Evolutionary conservation across 2,329 filamentous ascomycete species (phyloP).

Genomic region (Xylaria sp.): DNA sequence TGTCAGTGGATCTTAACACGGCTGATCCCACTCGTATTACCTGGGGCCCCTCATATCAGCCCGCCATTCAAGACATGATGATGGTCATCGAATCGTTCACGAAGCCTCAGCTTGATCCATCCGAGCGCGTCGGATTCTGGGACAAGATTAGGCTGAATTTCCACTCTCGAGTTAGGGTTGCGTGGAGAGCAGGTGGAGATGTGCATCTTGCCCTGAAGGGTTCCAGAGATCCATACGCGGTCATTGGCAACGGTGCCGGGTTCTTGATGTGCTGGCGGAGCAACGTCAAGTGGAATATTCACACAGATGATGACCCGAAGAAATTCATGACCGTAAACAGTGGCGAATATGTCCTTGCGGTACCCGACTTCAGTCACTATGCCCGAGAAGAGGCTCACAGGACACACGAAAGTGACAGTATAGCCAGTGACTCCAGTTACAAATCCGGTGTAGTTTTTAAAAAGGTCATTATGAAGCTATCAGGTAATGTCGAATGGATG

Average conservation of each 20-base stretch:
- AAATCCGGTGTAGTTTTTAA: slow-evolving; percentile 89
- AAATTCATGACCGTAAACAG: slow-evolving; percentile 96
- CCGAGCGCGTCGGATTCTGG: slow-evolving; percentile 96
- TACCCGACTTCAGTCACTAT: slow-evolving; percentile 92
- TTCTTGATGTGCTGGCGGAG: slow-evolving; percentile 99
- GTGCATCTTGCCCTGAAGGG: slow-evolving; percentile 94
- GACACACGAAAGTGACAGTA: slow-evolving; percentile 66
- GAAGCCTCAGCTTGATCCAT: slow-evolving; percentile 92
- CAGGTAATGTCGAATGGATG: slow-evolving; percentile 93
- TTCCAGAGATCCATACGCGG: slow-evolving; percentile 89
- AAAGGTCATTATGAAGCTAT: slow-evolving; percentile 98
- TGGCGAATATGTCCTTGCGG: slow-evolving; percentile 91
- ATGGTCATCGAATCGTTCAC: slow-evolving; percentile 98
- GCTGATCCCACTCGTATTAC: slow-evolving; percentile 91
- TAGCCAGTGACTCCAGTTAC: slow-evolving; percentile 70
- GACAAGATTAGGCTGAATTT: slow-evolving; percentile 96
- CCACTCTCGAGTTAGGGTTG: slow-evolving; percentile 87
- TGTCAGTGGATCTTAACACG: slow-evolving; percentile 92
- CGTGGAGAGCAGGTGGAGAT: slow-evolving; percentile 96
- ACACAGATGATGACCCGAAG: slow-evolving; percentile 85
- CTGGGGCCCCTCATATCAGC: slow-evolving; percentile 97
- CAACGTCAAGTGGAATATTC: slow-evolving; percentile 88
- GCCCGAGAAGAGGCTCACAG: slow-evolving; percentile 72
- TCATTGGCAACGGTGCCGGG: slow-evolving; percentile 91
- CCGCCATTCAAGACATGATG: slow-evolving; percentile 99